These are phyloP conservation scores for Blastobotrys americana DNA, from an alignment of 805 yeast genomes.

Conservation along the genomic window DNA sequence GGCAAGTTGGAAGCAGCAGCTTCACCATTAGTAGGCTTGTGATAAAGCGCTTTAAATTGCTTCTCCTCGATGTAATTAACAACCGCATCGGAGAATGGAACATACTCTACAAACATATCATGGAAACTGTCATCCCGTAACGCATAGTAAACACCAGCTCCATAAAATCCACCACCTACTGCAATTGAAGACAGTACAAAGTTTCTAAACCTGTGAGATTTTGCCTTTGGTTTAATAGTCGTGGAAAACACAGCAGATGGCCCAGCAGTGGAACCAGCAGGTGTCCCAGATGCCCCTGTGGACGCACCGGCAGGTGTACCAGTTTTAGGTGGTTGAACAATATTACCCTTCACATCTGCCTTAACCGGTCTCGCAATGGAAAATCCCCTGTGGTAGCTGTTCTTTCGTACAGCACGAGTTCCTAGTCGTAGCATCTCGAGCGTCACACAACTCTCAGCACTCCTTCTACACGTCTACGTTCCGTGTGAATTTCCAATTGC, in stretches of 20 bases:
- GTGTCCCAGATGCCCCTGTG: no score
- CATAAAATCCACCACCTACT: constrained; percentile 37
- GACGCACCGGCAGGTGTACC: no score
- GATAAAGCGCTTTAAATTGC: constrained; percentile 25
- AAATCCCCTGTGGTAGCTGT: no score
- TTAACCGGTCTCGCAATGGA: neutral
- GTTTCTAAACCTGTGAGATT: constrained; percentile 27
- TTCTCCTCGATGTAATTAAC: constrained; percentile 44
- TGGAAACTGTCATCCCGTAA: constrained; percentile 51
- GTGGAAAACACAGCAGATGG: no score
- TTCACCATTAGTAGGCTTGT: constrained; percentile 9
- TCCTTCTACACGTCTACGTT: no score
- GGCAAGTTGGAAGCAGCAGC: constrained; percentile 4
- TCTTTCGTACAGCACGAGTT: neutral
- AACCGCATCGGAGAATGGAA: constrained; percentile 55
- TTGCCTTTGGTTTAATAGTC: no score
- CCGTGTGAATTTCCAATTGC: no score
- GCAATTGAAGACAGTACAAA: constrained; percentile 24
- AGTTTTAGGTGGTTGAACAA: no score
- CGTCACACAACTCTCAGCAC: no score
- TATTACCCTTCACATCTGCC: no score
- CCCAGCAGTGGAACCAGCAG: no score
- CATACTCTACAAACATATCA: constrained; percentile 53
- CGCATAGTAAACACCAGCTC: constrained; percentile 54
- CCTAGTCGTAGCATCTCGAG: neutral